Evolutionary conservation across 2,329 filamentous ascomycete genomes (phyloP), one percentile per base, ranked within the genome.

Genomic region (Sporothrix phasma): DNA sequence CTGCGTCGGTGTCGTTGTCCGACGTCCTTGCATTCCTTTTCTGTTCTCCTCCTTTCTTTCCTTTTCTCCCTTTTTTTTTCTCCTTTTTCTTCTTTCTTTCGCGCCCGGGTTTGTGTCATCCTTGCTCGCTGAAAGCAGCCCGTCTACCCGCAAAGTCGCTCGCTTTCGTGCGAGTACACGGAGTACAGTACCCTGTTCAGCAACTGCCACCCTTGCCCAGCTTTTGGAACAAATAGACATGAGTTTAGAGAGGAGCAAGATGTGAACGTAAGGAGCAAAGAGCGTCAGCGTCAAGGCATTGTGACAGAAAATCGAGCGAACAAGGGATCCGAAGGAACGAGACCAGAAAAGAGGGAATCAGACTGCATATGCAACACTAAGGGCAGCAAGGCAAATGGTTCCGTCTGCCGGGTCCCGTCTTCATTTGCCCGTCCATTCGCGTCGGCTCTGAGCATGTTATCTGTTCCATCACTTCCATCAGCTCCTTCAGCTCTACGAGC

Each of bases 351-450:
- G 39, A 60, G 4, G 1, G n/a, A 46, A 62, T 13, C 22, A 45
- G n/a, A n/a, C n/a, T n/a, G n/a, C 6, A 53, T 3, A 54, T 24
- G 22, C 45, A 46, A 47, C 34, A 37, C 10, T 13, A 45, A 6
- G 22, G 37, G 58, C 31, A 58, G 29, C 54, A 47, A 63, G 31
- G 61, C 54, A 58, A 58, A 47, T 17, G 19, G 26, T 37, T 56
- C 43, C 45, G 59, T 49, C 59, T 51, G 59, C 43, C 45, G 59
- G 51, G 45, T 49, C 59, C 59, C 45, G 59, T 31, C 29, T 47
- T 61, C 59, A 46, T 46, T 46, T 15, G 56, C 31, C 39, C 39
- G 39, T 60, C 56, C 17, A 45, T 60, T 58, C n/a, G 10, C 24
- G 22, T 41, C 11, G 53, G 26, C 47, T 53, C n/a, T n/a, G n/a